Evolutionary conservation across 352 stramenopile species (phyloP).

Genomic region (Phytophthora europaea): DNA sequence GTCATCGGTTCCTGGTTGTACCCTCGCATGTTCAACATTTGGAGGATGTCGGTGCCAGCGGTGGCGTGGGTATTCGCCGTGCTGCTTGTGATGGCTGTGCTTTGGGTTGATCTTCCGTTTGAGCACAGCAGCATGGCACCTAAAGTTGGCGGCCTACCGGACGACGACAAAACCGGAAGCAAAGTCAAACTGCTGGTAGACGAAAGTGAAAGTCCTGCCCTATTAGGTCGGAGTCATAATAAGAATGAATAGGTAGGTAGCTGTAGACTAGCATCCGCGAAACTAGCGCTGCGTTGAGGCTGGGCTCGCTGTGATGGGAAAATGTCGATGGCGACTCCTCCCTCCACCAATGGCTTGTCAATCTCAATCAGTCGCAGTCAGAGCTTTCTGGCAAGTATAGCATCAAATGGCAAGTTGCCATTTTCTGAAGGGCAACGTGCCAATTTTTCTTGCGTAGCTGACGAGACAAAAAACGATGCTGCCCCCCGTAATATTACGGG

Average conservation of each 20-base stretch:
- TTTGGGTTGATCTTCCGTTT: neutral
- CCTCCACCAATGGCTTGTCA: too few relatives aligned
- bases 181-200: neutral
- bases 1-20: constrained; percentile 28
- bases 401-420: too few relatives aligned
- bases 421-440: too few relatives aligned
- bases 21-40: constrained; percentile 40
- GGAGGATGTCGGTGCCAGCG: constrained; percentile 26
- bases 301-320: too few relatives aligned
- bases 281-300: too few relatives aligned
- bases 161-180: neutral
- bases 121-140: neutral
- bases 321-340: too few relatives aligned
- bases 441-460: neutral
- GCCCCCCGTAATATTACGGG: neutral
- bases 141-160: neutral
- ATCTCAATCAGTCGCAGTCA: too few relatives aligned
- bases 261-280: too few relatives aligned
- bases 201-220: neutral
- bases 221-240: neutral
- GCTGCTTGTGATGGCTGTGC: constrained; percentile 5
- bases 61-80: constrained; percentile 31
- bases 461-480: neutral
- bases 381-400: too few relatives aligned
- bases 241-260: neutral